Percentiles rank a stretch among this genome's conserved stretches.
Conservation (phyloP, 1,284 basidiomycete genomes). For the Cryptococcus sp. region DNA sequence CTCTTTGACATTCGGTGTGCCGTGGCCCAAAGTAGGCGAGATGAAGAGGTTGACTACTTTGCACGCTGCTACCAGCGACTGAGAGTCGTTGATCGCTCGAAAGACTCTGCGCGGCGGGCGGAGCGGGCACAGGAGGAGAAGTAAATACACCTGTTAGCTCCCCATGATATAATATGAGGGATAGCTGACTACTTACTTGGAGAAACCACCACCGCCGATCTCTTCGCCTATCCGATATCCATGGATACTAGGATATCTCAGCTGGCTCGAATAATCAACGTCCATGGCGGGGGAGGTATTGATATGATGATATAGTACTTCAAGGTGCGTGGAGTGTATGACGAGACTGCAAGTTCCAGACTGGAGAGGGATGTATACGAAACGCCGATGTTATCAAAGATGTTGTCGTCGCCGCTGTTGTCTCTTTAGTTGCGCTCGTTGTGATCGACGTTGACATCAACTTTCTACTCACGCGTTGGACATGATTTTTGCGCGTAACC, state of each 20-base stretch:
- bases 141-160: constrained; percentile 2
- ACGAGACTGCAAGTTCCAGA: too few relatives aligned
- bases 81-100: constrained; percentile 69
- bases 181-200: constrained; percentile 59
- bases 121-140: neutral
- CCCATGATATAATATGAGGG: neutral
- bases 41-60: constrained; percentile 68
- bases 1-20: constrained; percentile 63
- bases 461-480: too few relatives aligned
- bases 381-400: too few relatives aligned
- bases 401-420: too few relatives aligned
- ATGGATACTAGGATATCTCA: constrained; percentile 47
- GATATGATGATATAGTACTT: too few relatives aligned
- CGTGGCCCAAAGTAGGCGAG: constrained; percentile 32
- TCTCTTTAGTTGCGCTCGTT: too few relatives aligned
- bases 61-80: constrained; percentile 70
- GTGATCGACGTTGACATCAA: too few relatives aligned
- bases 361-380: too few relatives aligned
- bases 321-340: too few relatives aligned
- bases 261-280: constrained; percentile 6
- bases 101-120: constrained; percentile 64
- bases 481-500: too few relatives aligned
- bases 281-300: constrained; percentile 11
- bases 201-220: constrained; percentile 83
- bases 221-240: constrained; percentile 72